Evolutionary conservation across 495 filamentous ascomycete species (phyloP).

Genomic region (Neurospora sublineolata): DNA sequence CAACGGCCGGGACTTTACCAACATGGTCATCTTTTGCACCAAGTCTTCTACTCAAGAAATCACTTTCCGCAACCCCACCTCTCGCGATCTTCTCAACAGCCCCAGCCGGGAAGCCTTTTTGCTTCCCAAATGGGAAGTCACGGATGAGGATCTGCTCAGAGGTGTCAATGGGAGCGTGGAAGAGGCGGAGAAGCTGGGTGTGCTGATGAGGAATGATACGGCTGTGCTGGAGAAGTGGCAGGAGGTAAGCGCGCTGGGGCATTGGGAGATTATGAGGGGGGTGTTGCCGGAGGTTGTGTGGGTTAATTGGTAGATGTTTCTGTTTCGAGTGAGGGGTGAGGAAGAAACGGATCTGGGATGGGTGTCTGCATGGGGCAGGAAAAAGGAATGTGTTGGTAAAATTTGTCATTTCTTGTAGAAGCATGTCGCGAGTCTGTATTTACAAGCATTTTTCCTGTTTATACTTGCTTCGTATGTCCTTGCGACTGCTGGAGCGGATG

Average conservation of each 20-base stretch:
- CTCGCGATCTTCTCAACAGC: constrained; percentile 61
- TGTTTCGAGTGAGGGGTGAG: not conserved
- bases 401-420: not conserved
- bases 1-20: constrained; percentile 62
- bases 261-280: constrained; percentile 85
- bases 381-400: not conserved
- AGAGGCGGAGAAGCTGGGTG: constrained; percentile 22
- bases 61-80: constrained; percentile 54
- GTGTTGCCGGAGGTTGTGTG: constrained; percentile 72
- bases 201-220: constrained; percentile 47
- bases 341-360: not conserved
- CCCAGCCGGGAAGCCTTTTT: constrained; percentile 56
- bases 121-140: constrained; percentile 62
- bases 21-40: constrained; percentile 73
- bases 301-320: constrained; percentile 66
- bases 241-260: constrained; percentile 59
- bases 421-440: too few relatives aligned
- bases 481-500: not conserved
- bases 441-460: not conserved
- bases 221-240: constrained; percentile 56
- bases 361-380: too few relatives aligned
- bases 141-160: constrained; percentile 23
- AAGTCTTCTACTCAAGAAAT: constrained; percentile 36
- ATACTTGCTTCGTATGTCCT: not conserved
- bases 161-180: constrained; percentile 9